phyloP scores from a whole-genome alignment of 2,329 filamentous ascomycete genomes.

The Beauveria medogensis region DNA sequence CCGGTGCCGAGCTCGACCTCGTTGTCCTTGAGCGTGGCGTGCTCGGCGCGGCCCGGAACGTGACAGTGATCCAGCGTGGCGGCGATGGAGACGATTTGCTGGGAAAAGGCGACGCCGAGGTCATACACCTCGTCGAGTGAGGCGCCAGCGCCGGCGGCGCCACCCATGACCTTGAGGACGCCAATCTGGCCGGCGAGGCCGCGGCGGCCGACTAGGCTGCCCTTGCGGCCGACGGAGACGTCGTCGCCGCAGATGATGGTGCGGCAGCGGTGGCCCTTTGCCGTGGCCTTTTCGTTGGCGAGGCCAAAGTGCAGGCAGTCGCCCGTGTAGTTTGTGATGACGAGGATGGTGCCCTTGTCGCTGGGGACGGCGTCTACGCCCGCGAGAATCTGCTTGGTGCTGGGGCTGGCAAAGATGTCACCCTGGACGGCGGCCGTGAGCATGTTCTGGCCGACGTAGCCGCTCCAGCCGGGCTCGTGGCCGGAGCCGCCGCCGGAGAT shows the following conservation, averaged over 20 bases:
- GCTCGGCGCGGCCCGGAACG: constrained; percentile 43
- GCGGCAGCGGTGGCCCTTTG: constrained; percentile 43
- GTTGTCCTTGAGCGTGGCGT: constrained; percentile 37
- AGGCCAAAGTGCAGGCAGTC: constrained; percentile 56
- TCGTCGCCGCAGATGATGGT: constrained; percentile 58
- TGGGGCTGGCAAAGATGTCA: constrained; percentile 57
- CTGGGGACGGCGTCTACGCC: constrained; percentile 49
- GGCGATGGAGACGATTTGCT: constrained; percentile 48
- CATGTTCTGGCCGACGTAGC: constrained; percentile 55
- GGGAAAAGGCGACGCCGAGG: constrained; percentile 40
- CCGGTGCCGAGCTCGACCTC: constrained; percentile 59
- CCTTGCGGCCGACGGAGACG: constrained; percentile 52
- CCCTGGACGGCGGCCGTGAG: constrained; percentile 54
- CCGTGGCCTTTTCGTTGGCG: constrained; percentile 49
- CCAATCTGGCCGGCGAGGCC: constrained; percentile 54
- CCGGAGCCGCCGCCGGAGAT: constrained; percentile 49
- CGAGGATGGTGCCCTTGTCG: constrained; percentile 47
- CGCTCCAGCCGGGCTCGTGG: constrained; percentile 55
- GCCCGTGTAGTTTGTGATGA: constrained; percentile 59
- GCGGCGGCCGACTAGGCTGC: constrained; percentile 50
- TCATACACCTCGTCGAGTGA: constrained; percentile 42
- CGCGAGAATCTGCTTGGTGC: constrained; percentile 53
- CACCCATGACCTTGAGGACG: constrained; percentile 50
- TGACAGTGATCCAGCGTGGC: constrained; percentile 55
- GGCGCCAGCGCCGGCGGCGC: constrained; percentile 37